Conservation (phyloP, 1,139 yeast genomes). For the Geotrichum phurueaensis region DNA sequence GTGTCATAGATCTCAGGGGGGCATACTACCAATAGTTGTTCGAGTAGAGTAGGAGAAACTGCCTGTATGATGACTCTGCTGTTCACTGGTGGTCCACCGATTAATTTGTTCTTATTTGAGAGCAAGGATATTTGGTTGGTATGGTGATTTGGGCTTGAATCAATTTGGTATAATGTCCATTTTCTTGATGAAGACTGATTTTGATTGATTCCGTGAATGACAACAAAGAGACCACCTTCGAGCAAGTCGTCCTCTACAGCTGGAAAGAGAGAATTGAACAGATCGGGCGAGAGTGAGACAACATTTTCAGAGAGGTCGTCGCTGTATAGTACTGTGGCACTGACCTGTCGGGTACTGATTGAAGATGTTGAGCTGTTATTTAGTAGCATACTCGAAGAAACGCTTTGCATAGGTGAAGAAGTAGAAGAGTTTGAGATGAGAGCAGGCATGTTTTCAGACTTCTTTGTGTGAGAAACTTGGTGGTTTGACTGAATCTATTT, state of each 20-base stretch:
- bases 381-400: background rate
- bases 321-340: constrained; percentile 3
- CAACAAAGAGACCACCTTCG: background rate
- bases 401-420: background rate
- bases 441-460: constrained; percentile 10
- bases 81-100: constrained; percentile 9
- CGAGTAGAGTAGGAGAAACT: constrained; percentile 15
- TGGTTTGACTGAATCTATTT: background rate
- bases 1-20: constrained; percentile 24
- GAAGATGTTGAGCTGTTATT: background rate
- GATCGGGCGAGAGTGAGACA: constrained; percentile 8
- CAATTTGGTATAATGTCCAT: constrained; percentile 12
- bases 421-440: constrained; percentile 5
- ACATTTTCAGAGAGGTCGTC: constrained; percentile 3
- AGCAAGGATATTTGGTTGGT: background rate
- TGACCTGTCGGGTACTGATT: background rate
- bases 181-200: background rate
- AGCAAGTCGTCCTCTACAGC: background rate
- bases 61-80: constrained; percentile 10
- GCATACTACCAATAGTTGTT: constrained; percentile 26
- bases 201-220: constrained; percentile 9
- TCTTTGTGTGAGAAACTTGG: background rate
- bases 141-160: background rate
- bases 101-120: constrained; percentile 4
- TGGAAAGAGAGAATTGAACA: background rate